phyloP scores from a whole-genome alignment of 148 eudicot genomes.

The Camellia sinensis region DNA sequence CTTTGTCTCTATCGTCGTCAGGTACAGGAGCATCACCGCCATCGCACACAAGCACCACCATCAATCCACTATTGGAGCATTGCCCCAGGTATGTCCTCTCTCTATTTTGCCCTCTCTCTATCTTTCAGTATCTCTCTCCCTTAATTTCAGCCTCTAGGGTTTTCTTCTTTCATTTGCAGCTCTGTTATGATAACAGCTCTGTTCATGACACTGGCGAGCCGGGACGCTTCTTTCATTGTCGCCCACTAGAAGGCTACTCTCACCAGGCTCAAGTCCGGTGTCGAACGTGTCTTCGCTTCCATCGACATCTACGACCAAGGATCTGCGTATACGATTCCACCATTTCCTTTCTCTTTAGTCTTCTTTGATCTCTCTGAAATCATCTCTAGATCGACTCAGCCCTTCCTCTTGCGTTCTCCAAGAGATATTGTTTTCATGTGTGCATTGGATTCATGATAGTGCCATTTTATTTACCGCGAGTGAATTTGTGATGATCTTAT shows the following conservation, averaged over 20 bases:
- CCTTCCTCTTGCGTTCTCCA: background rate
- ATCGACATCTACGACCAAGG: conserved; percentile 84
- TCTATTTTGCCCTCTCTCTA: no score
- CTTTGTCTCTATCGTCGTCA: no score
- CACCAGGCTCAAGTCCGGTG: conserved; percentile 70
- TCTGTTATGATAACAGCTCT: conserved; percentile 24
- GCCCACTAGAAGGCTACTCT: conserved; percentile 84
- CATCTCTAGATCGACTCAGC: background rate
- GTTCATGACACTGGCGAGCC: conserved; percentile 28
- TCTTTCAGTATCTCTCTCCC: no score
- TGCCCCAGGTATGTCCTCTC: no score
- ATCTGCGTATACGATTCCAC: conserved; percentile 52
- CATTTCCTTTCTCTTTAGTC: background rate
- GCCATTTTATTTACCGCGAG: background rate
- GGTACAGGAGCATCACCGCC: no score
- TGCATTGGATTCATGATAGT: background rate
- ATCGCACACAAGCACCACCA: no score
- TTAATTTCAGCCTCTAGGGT: no score
- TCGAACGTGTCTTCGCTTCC: conserved; percentile 70
- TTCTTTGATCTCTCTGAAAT: background rate
- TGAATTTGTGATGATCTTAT: background rate
- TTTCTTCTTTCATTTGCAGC: no score
- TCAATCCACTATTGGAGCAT: no score
- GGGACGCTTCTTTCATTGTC: conserved; percentile 76
- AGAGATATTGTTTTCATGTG: background rate